Base-by-base conservation (phyloP, 495 filamentous ascomycete species). In the Cercophora scortea region DNA sequence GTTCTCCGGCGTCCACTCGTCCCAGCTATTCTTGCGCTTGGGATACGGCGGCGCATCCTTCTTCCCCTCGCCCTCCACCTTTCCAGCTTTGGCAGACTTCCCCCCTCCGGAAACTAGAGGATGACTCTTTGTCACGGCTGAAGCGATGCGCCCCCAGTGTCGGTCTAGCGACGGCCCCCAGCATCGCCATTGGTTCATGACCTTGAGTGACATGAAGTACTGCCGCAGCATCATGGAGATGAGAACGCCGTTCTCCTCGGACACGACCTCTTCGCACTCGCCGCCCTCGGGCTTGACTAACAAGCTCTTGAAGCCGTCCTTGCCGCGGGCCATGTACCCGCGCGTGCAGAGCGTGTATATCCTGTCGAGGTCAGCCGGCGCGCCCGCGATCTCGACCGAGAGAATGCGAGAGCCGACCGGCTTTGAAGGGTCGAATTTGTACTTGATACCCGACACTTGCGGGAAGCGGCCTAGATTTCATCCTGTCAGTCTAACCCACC, bases 321-420 rank as follows among this genome's bases (percentile, higher is more conserved):
- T 95, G 10, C 90, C 90, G 10, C 86, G 81, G 6, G 71, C 81
- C 89, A 95, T 94, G 63, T 94, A 92, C 0, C 86, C 88, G 13
- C 90, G 71, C 0, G 90, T 95, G 19, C 83, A 81, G 1, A 95
- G 63, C 9, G 72, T 74, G 54, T 95, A 95, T 13, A 75, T 65
- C 42, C 70, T 77, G 10, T 80, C 68, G 5, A 72, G 58, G 13
- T 90, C 78, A 9, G 90, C 65, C 0, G 83, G 75, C 34, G 75
- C 66, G 1, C 73, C 79, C 18, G 70, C 77, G 34, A 95, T 72
- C 32, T 76, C 78, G 17, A 76, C 83, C 42, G 74, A 80, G 8
- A 78, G 62, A 49, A 95, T 75, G 13, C 90, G 79, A 0, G 76
- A 78, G 0, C 84, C 82, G 0, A 75, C 49, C 0, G 84, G 79